A percentile compares a stretch with the other conserved stretches of the same genome.
These are phyloP conservation scores for Backusella sp. DNA, from an alignment of 192 early-diverging fungal species.

Conservation along the genomic window DNA sequence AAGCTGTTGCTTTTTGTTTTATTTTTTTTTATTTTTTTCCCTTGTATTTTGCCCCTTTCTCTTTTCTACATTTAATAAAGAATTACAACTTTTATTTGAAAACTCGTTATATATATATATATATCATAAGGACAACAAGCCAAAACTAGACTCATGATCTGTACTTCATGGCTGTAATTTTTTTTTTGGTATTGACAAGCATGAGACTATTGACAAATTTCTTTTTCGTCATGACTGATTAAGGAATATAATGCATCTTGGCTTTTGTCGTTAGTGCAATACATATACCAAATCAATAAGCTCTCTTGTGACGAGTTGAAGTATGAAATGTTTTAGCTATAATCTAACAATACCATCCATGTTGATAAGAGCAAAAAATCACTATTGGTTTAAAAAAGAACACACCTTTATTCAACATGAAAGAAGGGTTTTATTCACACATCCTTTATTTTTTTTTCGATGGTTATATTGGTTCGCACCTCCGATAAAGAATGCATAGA, in stretches of 20 bases:
- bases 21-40: background rate
- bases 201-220: background rate
- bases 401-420: background rate
- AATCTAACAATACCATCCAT: background rate
- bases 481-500: background rate
- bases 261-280: background rate
- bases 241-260: background rate
- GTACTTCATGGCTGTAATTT: background rate
- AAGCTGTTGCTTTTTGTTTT: background rate
- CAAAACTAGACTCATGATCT: background rate
- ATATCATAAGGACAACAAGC: background rate
- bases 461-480: background rate
- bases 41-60: background rate
- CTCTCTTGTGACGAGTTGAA: background rate
- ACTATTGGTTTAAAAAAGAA: background rate
- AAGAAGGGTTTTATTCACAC: background rate
- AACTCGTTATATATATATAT: background rate
- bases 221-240: background rate
- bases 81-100: background rate
- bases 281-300: background rate
- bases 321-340: background rate
- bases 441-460: background rate
- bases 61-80: background rate
- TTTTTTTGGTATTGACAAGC: background rate
- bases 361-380: background rate